These are phyloP conservation scores for Botrytis byssoidea DNA, from an alignment of 2,329 filamentous ascomycete genomes.

Conservation along the genomic window DNA sequence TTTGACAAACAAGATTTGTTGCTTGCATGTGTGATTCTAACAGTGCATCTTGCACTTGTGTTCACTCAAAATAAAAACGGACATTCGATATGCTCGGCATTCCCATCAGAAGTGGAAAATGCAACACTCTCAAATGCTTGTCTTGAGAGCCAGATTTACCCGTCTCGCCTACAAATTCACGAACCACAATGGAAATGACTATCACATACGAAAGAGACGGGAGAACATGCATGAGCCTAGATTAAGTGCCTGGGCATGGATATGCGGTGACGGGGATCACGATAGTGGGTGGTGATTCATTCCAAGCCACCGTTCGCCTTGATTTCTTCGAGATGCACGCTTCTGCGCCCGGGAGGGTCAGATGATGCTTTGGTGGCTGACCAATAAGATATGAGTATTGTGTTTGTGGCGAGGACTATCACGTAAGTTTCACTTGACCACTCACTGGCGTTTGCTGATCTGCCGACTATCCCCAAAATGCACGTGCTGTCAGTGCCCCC, in stretches of 20 bases:
- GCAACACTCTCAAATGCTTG: neutral
- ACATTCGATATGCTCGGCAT: neutral
- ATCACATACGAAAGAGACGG: constrained; percentile 7
- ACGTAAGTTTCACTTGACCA: neutral
- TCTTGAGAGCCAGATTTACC: neutral
- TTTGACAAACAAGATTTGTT: neutral
- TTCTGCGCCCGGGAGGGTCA: neutral
- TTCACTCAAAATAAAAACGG: neutral
- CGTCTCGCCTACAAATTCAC: neutral
- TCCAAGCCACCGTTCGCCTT: constrained; percentile 15
- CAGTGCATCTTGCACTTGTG: neutral
- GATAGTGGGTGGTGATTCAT: constrained; percentile 2
- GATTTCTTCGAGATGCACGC: neutral
- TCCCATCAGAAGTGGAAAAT: neutral
- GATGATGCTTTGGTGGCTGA: neutral
- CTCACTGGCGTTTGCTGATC: neutral
- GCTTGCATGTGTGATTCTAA: neutral
- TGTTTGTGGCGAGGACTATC: neutral
- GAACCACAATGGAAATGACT: neutral
- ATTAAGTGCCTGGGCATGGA: constrained; percentile 8
- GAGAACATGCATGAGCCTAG: constrained; percentile 7
- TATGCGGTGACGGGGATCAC: constrained; percentile 9
- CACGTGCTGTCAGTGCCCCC: neutral
- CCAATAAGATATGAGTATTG: neutral
- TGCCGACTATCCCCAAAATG: neutral